Conservation (phyloP, 208 protist species). For the Leishmania lainsoni region DNA sequence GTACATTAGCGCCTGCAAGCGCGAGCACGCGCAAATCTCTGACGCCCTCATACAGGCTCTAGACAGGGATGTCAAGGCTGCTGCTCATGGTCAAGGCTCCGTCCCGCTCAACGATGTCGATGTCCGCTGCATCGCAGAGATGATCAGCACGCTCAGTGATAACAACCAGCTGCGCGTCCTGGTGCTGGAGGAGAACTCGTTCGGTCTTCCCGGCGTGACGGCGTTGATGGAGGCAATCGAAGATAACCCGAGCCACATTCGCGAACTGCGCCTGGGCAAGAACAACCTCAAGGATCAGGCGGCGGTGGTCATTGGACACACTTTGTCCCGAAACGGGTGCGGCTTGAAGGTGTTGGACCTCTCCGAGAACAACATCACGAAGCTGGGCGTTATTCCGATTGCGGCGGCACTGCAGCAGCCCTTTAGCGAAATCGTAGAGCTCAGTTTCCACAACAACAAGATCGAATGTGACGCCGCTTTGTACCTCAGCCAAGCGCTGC, state of each 20-base stretch:
- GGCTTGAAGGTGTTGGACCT: constrained; percentile 90
- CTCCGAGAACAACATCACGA: constrained; percentile 86
- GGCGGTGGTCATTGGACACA: constrained; percentile 78
- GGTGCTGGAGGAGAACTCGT: constrained; percentile 84
- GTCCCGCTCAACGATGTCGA: constrained; percentile 77
- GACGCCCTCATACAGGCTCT: constrained; percentile 73
- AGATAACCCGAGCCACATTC: constrained; percentile 73
- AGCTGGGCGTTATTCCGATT: constrained; percentile 84
- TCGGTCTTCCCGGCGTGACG: constrained; percentile 79
- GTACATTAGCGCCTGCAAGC: constrained; percentile 76
- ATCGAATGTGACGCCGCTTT: constrained; percentile 76
- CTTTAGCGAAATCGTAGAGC: constrained; percentile 75
- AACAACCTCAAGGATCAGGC: constrained; percentile 88
- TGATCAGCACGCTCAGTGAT: constrained; percentile 44
- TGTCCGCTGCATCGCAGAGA: constrained; percentile 73
- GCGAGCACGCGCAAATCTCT: constrained; percentile 63
- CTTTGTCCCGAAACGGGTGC: constrained; percentile 64
- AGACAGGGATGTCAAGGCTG: constrained; percentile 60
- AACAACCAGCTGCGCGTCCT: constrained; percentile 59
- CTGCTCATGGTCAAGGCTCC: constrained; percentile 45
- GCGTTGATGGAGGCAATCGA: constrained; percentile 81
- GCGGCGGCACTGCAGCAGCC: constrained; percentile 57
- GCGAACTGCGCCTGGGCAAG: constrained; percentile 83
- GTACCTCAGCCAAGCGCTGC: constrained; percentile 65
- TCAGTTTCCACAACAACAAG: constrained; percentile 91